Conservation (phyloP, 2,329 filamentous ascomycete genomes). For the Fusarium coicis region DNA sequence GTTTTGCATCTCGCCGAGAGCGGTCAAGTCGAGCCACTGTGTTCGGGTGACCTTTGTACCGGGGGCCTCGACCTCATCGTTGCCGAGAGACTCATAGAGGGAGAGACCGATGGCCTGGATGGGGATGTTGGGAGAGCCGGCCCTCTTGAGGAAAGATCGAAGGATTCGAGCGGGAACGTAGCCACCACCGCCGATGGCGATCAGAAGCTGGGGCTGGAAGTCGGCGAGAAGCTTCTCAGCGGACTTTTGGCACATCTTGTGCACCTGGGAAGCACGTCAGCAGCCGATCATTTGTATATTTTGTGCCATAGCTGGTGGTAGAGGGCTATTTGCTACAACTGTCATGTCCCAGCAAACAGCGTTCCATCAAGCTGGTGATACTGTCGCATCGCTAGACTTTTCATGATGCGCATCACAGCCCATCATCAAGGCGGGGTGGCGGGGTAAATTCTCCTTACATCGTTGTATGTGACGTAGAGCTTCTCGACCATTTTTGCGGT, state of each 20-base stretch:
- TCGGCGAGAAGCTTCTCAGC: slow-evolving; percentile 83
- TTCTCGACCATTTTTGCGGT: slow-evolving; percentile 79
- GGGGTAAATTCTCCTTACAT: slow-evolving; percentile 66
- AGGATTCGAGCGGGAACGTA: slow-evolving; percentile 98
- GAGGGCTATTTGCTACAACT: neutral
- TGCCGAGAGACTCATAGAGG: slow-evolving; percentile 87
- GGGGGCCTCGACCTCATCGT: slow-evolving; percentile 70
- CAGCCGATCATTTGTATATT: neutral
- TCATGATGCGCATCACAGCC: slow-evolving; percentile 31
- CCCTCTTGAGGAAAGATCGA: slow-evolving; percentile 94
- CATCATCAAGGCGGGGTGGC: slow-evolving; percentile 43
- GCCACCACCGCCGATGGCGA: slow-evolving; percentile 96
- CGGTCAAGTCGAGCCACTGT: slow-evolving; percentile 94
- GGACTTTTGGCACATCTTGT: slow-evolving; percentile 94
- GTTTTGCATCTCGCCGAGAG: slow-evolving; percentile 76
- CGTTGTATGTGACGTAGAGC: slow-evolving; percentile 90
- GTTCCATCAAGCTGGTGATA: neutral
- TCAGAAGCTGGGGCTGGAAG: slow-evolving; percentile 95
- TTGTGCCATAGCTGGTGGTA: neutral
- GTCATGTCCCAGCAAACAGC: neutral
- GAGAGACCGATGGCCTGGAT: slow-evolving; percentile 99
- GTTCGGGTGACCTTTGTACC: slow-evolving; percentile 97
- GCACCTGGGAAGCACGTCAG: slow-evolving; percentile 70
- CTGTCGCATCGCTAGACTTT: slow-evolving; percentile 16
- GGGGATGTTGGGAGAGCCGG: slow-evolving; percentile 90